Conservation (phyloP, 1,284 basidiomycete species). For the Cryptococcus amylolentus region DNA sequence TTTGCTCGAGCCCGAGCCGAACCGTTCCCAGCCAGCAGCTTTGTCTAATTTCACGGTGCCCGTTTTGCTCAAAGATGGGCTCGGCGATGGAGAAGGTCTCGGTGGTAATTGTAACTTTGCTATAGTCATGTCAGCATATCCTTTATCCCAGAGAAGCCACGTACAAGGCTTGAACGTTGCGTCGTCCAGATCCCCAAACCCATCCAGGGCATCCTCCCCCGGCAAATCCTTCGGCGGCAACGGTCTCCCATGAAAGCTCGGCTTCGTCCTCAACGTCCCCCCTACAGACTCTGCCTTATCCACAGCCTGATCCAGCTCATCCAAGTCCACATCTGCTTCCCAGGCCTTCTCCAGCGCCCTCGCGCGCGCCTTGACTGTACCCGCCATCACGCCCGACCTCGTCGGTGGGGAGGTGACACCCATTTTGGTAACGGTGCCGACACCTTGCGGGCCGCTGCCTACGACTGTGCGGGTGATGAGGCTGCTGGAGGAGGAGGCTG, state of each 20-base stretch:
- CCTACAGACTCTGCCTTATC: conserved; percentile 1
- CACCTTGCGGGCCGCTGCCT: conserved; percentile 32
- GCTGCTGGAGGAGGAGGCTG: conserved; percentile 10
- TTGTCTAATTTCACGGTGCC: too few relatives aligned
- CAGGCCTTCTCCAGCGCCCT: conserved; percentile 15
- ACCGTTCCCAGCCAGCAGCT: too few relatives aligned
- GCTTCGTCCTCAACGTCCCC: conserved; percentile 1
- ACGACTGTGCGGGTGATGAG: conserved; percentile 27
- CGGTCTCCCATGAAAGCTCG: too few relatives aligned
- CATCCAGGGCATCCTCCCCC: background rate
- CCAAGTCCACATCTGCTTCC: conserved; percentile 34
- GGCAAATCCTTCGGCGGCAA: background rate
- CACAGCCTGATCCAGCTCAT: conserved; percentile 2
- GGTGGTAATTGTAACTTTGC: too few relatives aligned
- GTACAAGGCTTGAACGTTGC: background rate
- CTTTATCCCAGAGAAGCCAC: too few relatives aligned
- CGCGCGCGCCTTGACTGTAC: conserved; percentile 25
- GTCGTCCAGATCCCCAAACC: background rate
- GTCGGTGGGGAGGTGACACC: conserved; percentile 10
- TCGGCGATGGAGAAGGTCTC: too few relatives aligned
- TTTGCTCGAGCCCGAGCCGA: too few relatives aligned
- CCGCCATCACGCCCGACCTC: conserved; percentile 6
- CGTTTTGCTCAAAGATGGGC: too few relatives aligned
- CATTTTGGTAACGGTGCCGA: conserved; percentile 40
- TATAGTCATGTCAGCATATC: too few relatives aligned